Evolutionary conservation across 2,329 filamentous ascomycete genomes (phyloP), one percentile per base, ranked within the genome.

Genomic region (Talaromyces verruculosus): DNA sequence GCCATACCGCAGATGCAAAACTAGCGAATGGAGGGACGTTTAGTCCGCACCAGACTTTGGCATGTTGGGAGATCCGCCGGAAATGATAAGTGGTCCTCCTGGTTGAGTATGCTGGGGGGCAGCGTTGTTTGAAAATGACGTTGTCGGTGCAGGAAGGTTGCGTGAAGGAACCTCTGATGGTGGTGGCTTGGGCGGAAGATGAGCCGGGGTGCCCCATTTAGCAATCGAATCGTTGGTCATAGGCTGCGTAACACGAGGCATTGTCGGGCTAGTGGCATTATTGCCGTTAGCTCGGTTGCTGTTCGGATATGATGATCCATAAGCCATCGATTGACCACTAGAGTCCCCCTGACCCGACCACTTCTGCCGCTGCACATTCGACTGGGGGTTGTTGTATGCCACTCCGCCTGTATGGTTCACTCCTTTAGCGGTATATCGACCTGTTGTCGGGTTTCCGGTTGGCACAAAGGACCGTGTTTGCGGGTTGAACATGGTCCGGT

Each of bases 381-480:
- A 61, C 65, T 76, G 76, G 77, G 30, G 74, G 63, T 33, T 75
- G 73, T 68, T 51, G 68, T 76, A 77, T 25, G 72, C 61, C n/a
- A n/a, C n/a, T 68, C 70, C 71, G 69, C 73, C 71, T 63, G 63
- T 67, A 69, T 71, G 71, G 39, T 75, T 74, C 33, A 69, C 66
- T 64, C 69, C 71, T 66, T 77, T 76, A 57, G 71, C 74, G 35
- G 75, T 73, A 63, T 77, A 76, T 59, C 77, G 76, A 13, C 70
- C 63, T 15, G 72, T 68, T 41, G 75, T 67, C 37, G 72, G 71
- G 22, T 64, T 64, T 51, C 86, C 82, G 61, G 83, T 84, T 1
- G 94, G 94, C 28, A 97, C 87, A 77, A 98, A 97, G 0, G 93
- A 91, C 74, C 96, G 91, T 17, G 91, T 97, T 80, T 96, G 93